Conservation (phyloP, 2,329 filamentous ascomycete species). For the Claviceps sp. region DNA sequence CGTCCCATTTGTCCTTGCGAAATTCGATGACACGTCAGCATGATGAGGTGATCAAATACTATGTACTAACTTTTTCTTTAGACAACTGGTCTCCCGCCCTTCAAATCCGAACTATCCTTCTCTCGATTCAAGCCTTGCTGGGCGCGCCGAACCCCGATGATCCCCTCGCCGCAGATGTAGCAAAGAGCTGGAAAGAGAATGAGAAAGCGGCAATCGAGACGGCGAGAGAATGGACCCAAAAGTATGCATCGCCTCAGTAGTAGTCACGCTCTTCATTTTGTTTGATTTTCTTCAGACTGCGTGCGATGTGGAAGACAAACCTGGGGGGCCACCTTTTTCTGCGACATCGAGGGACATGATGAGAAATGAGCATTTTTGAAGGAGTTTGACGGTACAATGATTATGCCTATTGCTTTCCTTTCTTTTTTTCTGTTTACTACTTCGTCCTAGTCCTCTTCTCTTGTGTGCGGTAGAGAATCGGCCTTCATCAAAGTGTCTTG, state of each 20-base stretch:
- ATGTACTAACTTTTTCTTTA: conserved; percentile 23
- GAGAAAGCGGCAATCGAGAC: conserved; percentile 86
- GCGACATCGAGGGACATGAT: conserved; percentile 4
- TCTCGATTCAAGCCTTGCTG: conserved; percentile 92
- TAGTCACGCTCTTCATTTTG: neutral
- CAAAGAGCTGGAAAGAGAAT: conserved; percentile 96
- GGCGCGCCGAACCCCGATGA: conserved; percentile 96
- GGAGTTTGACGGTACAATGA: conserved; percentile 10
- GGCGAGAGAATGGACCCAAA: conserved; percentile 80
- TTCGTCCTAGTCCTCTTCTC: neutral
- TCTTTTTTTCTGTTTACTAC: neutral
- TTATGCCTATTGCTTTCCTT: neutral
- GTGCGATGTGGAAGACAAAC: conserved; percentile 1
- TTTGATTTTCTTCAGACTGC: neutral
- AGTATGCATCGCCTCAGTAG: conserved; percentile 50
- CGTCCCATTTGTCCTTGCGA: neutral
- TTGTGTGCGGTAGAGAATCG: neutral
- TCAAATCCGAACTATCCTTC: conserved; percentile 95
- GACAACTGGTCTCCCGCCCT: conserved; percentile 98
- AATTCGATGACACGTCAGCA: neutral
- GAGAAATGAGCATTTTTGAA: conserved; percentile 11
- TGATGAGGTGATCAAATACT: neutral
- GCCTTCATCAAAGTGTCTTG: neutral
- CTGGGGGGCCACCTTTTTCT: conserved; percentile 3
- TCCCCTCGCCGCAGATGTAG: conserved; percentile 94